A percentile compares a stretch with the other conserved stretches of the same genome.
phyloP scores from a whole-genome alignment of 352 stramenopile genomes.

The Pythium pyrilobum region DNA sequence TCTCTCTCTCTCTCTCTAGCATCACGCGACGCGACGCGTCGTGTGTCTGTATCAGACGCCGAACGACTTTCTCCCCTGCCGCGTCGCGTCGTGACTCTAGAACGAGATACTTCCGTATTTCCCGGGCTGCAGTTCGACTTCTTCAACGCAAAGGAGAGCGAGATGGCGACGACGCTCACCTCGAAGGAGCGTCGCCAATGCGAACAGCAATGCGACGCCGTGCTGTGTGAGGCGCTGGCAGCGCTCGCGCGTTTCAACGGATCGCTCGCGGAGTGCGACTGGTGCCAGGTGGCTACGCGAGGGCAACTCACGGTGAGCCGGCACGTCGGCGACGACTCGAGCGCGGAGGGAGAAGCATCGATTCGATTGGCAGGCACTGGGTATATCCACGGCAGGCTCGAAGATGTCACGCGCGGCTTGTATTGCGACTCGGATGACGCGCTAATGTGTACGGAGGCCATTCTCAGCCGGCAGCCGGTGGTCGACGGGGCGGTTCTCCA shows the following conservation, averaged over 20 bases:
- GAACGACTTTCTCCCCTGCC: too few species aligned
- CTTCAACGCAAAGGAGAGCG: too few species aligned
- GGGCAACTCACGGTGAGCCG: slow-evolving; percentile 37
- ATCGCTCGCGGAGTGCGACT: slow-evolving; percentile 24
- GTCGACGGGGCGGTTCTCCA: slow-evolving; percentile 37
- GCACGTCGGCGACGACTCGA: slow-evolving; percentile 2
- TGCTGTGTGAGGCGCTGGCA: slow-evolving; percentile 43
- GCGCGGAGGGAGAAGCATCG: not conserved
- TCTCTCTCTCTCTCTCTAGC: too few species aligned
- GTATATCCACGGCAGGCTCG: slow-evolving; percentile 32
- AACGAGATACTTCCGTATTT: too few species aligned
- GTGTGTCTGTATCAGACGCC: too few species aligned
- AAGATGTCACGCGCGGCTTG: slow-evolving; percentile 32
- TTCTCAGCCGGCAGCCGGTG: slow-evolving; percentile 27
- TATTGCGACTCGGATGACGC: slow-evolving; percentile 38
- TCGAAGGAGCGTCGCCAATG: slow-evolving; percentile 32
- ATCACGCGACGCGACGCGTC: too few species aligned
- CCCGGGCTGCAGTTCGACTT: too few species aligned
- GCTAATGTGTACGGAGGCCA: slow-evolving; percentile 28
- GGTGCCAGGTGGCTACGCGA: slow-evolving; percentile 27
- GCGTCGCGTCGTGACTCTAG: too few species aligned
- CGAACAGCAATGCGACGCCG: slow-evolving; percentile 37
- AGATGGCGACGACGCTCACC: slow-evolving; percentile 13
- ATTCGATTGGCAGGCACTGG: slow-evolving; percentile 33
- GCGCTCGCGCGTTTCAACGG: slow-evolving; percentile 39